Percentiles rank a stretch among this genome's conserved stretches.
phyloP scores from a whole-genome alignment of 2,329 filamentous ascomycete species.

The Paecilomyces sp. region DNA sequence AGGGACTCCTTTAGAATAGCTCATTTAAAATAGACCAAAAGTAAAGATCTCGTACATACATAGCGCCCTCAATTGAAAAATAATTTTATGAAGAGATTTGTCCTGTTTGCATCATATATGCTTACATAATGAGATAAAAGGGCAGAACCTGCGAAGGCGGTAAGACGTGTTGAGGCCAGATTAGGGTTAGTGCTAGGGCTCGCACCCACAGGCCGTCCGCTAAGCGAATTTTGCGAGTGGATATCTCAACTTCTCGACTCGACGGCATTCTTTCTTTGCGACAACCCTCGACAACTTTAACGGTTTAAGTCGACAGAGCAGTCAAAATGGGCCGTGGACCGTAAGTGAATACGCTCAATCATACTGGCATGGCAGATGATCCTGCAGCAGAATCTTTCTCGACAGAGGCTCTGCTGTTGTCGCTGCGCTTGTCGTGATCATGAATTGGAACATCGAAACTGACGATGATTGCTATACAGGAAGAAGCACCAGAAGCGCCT shows the following conservation, averaged over 20 bases:
- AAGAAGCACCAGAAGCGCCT: slow-evolving; percentile 99
- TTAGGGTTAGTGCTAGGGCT: slow-evolving; percentile 24
- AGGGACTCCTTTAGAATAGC: slow-evolving; percentile 62
- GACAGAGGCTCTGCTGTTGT: not conserved
- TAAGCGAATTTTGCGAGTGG: slow-evolving; percentile 25
- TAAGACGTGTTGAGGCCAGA: slow-evolving; percentile 7
- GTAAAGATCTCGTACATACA: slow-evolving; percentile 2
- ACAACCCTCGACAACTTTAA: slow-evolving; percentile 29
- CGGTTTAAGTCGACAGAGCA: slow-evolving; percentile 33
- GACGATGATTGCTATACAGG: slow-evolving; percentile 41
- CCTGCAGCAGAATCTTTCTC: not conserved
- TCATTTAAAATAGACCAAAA: slow-evolving; percentile 46
- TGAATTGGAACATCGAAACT: slow-evolving; percentile 8
- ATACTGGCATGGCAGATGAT: not conserved
- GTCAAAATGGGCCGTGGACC: slow-evolving; percentile 51
- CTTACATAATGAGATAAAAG: not conserved
- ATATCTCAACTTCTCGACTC: slow-evolving; percentile 12
- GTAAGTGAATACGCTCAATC: slow-evolving; percentile 37
- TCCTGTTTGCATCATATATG: not conserved
- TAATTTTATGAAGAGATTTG: not conserved
- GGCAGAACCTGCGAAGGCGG: not conserved
- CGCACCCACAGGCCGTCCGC: slow-evolving; percentile 17
- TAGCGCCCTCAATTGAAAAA: not conserved
- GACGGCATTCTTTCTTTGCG: slow-evolving; percentile 16
- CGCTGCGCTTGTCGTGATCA: slow-evolving; percentile 1